Evolutionary conservation across 108 stramenopile species (phyloP).

Genomic region (Fistulifera pelliculosa): DNA sequence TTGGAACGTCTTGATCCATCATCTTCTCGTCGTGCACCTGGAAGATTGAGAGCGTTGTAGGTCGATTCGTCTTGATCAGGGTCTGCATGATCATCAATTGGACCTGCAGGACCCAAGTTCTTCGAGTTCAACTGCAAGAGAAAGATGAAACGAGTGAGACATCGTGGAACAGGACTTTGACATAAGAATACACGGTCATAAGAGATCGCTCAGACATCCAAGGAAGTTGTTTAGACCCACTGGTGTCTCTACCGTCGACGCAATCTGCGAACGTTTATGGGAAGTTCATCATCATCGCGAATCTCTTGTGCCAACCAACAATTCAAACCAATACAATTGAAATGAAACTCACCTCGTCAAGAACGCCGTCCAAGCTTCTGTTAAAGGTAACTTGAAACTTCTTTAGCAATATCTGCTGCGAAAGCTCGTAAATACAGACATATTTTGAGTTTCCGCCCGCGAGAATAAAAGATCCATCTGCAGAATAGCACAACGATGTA

Average conservation of each 20-base stretch:
- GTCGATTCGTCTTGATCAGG: conserved; percentile 57
- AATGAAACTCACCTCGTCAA: conserved; percentile 67
- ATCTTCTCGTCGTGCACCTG: conserved; percentile 81
- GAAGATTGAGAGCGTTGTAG: conserved; percentile 48
- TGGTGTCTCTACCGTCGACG: conserved; percentile 37
- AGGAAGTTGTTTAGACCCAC: conserved; percentile 47
- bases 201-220: conserved; percentile 56
- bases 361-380: conserved; percentile 81
- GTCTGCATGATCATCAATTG: conserved; percentile 72
- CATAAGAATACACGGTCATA: neutral
- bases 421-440: conserved; percentile 96
- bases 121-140: conserved; percentile 63
- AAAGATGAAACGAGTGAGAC: conserved; percentile 1
- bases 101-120: conserved; percentile 69
- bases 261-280: conserved; percentile 65
- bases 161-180: neutral
- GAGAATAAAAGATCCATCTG: conserved; percentile 92
- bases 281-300: conserved; percentile 61
- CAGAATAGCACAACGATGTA: conserved; percentile 92
- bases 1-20: conserved; percentile 79
- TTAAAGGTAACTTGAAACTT: conserved; percentile 99
- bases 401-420: conserved; percentile 87
- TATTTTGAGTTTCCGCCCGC: conserved; percentile 97
- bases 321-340: neutral
- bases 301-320: neutral